Evolutionary conservation across 495 filamentous ascomycete species (phyloP), one percentile per base, ranked within the genome.

Genomic region (Neurospora tetrasperma): DNA sequence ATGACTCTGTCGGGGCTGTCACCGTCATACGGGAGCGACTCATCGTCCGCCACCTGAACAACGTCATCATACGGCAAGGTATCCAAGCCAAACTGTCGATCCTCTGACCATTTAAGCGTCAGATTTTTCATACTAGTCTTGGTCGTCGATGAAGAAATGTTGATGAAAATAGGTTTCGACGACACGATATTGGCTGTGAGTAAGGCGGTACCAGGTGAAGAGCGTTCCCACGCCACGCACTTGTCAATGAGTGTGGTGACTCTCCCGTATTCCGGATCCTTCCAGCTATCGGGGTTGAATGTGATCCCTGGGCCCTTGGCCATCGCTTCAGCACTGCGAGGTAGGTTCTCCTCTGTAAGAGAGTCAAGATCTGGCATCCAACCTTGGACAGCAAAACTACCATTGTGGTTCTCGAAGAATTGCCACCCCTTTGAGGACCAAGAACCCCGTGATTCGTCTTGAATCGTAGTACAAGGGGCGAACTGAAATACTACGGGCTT

Each of bases 11-110:
- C 54, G 31, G 54, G 54, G 54, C 54, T 66, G 27, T 27, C 54
- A 66, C 54, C 54, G 31, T 66, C 54, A 38, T 31, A 66, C 54
- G 54, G 54, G 6, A 66, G 54, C 6, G 42, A 59, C 66, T 73
- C 73, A 18, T 76, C 75, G 12, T 77, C 77, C 41, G 43, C 73
- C 20, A 76, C 75, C n/a, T 78, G 74, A 11, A 78, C 74, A 41
- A 81, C 71, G 3, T 78, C 76, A 35, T 82, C 80, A 43, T 86
- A 83, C 1, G 85, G 83, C 14, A 86, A 71, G n/a, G 81, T 84
- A 4, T 84, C 79, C n/a, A 82, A 73, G 5, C 75, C 80, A 70
- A 81, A 83, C 73, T 84, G 80, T 27, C 74, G 77, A 5, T 76
- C 73, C 4, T 73, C 78, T 4, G 78, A 72, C 83, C 83, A 86